Conservation (phyloP, 2,329 filamentous ascomycete genomes). For the Xylaria sp. region DNA sequence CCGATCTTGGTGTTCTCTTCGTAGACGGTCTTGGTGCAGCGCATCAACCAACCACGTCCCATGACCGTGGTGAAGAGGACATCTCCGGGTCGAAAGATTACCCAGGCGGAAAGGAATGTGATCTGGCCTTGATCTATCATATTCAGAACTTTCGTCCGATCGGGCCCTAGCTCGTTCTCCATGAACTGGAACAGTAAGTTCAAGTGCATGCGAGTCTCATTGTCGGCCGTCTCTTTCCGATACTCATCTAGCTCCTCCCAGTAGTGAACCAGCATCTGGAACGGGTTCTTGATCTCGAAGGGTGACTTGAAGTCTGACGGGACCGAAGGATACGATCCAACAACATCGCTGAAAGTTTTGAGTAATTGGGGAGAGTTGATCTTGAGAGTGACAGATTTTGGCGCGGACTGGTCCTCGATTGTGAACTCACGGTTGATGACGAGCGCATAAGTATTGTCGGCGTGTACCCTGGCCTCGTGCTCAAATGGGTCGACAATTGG, state of each 20-base stretch:
- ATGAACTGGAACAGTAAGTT: conserved; percentile 42
- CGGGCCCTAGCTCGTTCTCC: conserved; percentile 34
- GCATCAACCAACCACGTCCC: conserved; percentile 35
- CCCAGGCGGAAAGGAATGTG: conserved; percentile 36
- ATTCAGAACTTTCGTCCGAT: conserved; percentile 30
- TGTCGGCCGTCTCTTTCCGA: conserved; percentile 18
- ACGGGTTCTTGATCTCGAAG: conserved; percentile 35
- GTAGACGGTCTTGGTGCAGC: conserved; percentile 35
- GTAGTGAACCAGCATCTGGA: conserved; percentile 40
- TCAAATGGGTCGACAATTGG: conserved; percentile 30
- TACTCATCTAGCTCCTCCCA: conserved; percentile 39
- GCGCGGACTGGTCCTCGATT: conserved; percentile 27
- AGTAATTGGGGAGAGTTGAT: conserved; percentile 41
- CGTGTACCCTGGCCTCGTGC: neutral
- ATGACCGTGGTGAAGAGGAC: conserved; percentile 35
- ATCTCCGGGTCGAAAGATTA: conserved; percentile 38
- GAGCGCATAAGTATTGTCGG: conserved; percentile 33
- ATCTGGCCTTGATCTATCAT: conserved; percentile 35
- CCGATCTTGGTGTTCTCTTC: conserved; percentile 32
- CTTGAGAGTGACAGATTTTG: conserved; percentile 34
- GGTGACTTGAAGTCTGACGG: conserved; percentile 38
- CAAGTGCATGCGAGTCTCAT: conserved; percentile 37
- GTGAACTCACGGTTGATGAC: conserved; percentile 34
- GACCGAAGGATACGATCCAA: conserved; percentile 33
- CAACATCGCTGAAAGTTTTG: conserved; percentile 33